Conservation (phyloP, 768 basidiomycete genomes). For the Sutorius australiensis region DNA sequence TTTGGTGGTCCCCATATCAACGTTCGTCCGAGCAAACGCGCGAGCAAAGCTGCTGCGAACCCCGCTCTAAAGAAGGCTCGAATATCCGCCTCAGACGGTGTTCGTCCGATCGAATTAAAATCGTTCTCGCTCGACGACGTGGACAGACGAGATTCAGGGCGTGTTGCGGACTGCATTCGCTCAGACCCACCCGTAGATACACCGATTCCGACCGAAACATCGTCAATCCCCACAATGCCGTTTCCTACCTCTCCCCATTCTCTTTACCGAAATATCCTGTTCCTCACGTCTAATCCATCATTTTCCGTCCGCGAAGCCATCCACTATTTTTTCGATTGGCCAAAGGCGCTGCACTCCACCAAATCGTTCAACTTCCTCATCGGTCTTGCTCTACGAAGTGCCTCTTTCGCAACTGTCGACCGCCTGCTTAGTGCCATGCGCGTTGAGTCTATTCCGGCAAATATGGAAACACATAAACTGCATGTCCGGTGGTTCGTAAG, state of each 20-base stretch:
- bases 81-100: not conserved
- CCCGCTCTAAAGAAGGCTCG: not conserved
- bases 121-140: slow-evolving; percentile 26
- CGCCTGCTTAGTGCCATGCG: slow-evolving; percentile 49
- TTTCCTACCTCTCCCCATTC: slow-evolving; percentile 30
- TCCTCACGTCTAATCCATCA: slow-evolving; percentile 18
- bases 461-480: slow-evolving; percentile 56
- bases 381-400: slow-evolving; percentile 47
- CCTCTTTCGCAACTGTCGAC: slow-evolving; percentile 43
- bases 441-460: slow-evolving; percentile 36
- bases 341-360: slow-evolving; percentile 33
- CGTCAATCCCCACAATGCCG: slow-evolving; percentile 16
- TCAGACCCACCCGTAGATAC: slow-evolving; percentile 7
- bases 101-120: slow-evolving; percentile 19
- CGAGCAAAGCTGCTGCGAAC: not conserved
- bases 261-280: slow-evolving; percentile 34
- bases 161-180: slow-evolving; percentile 1
- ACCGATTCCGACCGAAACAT: not conserved
- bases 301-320: slow-evolving; percentile 13
- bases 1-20: not conserved
- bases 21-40: not conserved
- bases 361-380: slow-evolving; percentile 45
- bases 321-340: slow-evolving; percentile 28
- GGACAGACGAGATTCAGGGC: slow-evolving; percentile 25
- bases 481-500: slow-evolving; percentile 54